Evolutionary conservation across 768 basidiomycete species (phyloP).

Genomic region (Psilocybe subaeruginosa): DNA sequence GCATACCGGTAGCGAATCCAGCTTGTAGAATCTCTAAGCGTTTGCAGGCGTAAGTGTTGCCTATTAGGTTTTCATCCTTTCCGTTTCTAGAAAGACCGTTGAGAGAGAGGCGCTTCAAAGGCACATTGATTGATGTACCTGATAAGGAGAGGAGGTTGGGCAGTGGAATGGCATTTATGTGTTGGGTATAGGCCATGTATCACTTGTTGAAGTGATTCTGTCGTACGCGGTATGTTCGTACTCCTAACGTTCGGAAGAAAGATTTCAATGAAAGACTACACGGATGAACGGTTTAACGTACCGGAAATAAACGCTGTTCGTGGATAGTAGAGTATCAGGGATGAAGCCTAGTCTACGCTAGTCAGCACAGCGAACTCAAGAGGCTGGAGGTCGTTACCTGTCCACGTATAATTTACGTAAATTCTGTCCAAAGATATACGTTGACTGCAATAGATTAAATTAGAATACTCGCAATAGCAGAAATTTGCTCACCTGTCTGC

Average conservation of each 20-base stretch:
- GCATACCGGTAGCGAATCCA: conserved; percentile 66
- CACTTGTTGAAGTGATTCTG: conserved; percentile 74
- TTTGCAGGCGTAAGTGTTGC: conserved; percentile 71
- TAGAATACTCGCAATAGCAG: neutral
- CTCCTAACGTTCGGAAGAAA: conserved; percentile 40
- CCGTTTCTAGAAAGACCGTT: conserved; percentile 48
- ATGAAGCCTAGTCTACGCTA: conserved; percentile 63
- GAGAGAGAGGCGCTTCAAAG: neutral
- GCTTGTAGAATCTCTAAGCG: conserved; percentile 63
- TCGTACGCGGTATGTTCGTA: conserved; percentile 79
- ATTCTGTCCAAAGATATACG: conserved; percentile 60
- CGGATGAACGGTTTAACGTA: conserved; percentile 16
- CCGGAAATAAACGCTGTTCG: conserved; percentile 62
- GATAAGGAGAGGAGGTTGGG: conserved; percentile 53
- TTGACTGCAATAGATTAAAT: conserved; percentile 47
- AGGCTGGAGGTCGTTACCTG: conserved; percentile 42
- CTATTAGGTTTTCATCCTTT: conserved; percentile 71
- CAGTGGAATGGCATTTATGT: conserved; percentile 44
- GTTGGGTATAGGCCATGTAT: conserved; percentile 74
- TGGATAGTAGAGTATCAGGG: conserved; percentile 49
- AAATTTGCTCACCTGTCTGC: conserved; percentile 53
- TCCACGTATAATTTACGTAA: conserved; percentile 70
- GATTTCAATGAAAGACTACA: neutral
- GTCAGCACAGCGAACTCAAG: neutral
- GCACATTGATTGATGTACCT: conserved; percentile 41